phyloP scores from a whole-genome alignment of 495 filamentous ascomycete species.

The Daldinia bambusicola region DNA sequence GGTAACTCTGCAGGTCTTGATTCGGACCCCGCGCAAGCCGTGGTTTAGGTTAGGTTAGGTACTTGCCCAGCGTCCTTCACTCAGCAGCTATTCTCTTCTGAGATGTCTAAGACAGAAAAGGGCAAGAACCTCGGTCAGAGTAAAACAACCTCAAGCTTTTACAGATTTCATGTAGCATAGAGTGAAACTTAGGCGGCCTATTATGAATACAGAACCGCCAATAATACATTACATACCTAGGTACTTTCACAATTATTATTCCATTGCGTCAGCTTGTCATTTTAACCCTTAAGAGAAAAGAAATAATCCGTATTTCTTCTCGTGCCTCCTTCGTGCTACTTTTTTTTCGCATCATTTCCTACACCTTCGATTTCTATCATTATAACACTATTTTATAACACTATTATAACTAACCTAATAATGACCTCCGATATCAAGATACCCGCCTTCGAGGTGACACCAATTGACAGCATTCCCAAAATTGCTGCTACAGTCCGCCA shows the following conservation, averaged over 20 bases:
- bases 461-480: slow-evolving; percentile 71
- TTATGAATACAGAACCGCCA: not conserved
- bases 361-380: not conserved
- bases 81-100: not conserved
- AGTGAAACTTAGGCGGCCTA: not conserved
- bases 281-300: not conserved
- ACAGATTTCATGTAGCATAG: not conserved
- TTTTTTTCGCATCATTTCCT: not conserved
- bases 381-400: too few relatives aligned
- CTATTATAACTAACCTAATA: not conserved
- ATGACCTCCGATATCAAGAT: slow-evolving; percentile 57
- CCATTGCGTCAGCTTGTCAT: not conserved
- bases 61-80: not conserved
- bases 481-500: slow-evolving; percentile 66
- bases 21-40: not conserved
- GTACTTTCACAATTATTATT: not conserved
- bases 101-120: slow-evolving; percentile 9
- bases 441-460: slow-evolving; percentile 70
- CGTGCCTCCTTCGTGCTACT: too few relatives aligned
- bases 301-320: too few relatives aligned
- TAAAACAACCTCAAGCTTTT: not conserved
- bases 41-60: too few relatives aligned
- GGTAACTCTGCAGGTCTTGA: not conserved
- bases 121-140: slow-evolving; percentile 9
- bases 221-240: not conserved